Percentiles rank a stretch among this genome's conserved stretches.
phyloP scores from a whole-genome alignment of 73 alveolate genomes.

The Uronychia binucleata region DNA sequence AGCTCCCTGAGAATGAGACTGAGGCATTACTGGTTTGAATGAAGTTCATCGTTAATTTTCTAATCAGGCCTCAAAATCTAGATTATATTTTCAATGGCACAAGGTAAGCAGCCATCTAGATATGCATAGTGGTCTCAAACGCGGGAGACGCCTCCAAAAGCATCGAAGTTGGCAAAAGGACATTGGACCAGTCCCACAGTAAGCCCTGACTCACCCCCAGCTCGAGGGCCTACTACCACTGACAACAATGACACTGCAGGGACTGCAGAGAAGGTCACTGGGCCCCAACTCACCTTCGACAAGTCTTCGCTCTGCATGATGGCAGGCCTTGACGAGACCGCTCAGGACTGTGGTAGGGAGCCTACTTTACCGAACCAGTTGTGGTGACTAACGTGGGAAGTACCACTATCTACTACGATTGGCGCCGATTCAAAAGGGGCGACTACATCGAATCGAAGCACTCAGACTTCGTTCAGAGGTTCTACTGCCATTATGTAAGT shows the following conservation, averaged over 20 bases:
- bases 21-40: background rate
- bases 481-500: slow-evolving; percentile 77
- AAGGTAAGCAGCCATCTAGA: background rate
- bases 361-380: slow-evolving; percentile 11
- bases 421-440: slow-evolving; percentile 73
- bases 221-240: background rate
- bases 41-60: background rate
- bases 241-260: background rate
- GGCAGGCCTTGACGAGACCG: slow-evolving; percentile 18
- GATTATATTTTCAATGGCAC: background rate
- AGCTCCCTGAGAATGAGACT: too few relatives aligned
- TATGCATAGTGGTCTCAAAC: background rate
- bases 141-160: background rate
- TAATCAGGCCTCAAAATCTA: background rate
- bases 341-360: slow-evolving; percentile 39
- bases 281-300: slow-evolving; percentile 63
- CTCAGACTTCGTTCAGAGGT: slow-evolving; percentile 70
- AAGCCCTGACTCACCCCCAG: background rate
- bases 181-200: background rate
- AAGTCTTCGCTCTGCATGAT: slow-evolving; percentile 59
- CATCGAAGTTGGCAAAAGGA: background rate
- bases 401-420: slow-evolving; percentile 79
- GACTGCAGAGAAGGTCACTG: background rate
- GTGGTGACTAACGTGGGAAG: slow-evolving; percentile 76
- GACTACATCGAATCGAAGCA: slow-evolving; percentile 60